Evolutionary conservation across 2,329 filamentous ascomycete genomes (phyloP), one percentile per base, ranked within the genome.

Genomic region (Gliomastix tumulicola): DNA sequence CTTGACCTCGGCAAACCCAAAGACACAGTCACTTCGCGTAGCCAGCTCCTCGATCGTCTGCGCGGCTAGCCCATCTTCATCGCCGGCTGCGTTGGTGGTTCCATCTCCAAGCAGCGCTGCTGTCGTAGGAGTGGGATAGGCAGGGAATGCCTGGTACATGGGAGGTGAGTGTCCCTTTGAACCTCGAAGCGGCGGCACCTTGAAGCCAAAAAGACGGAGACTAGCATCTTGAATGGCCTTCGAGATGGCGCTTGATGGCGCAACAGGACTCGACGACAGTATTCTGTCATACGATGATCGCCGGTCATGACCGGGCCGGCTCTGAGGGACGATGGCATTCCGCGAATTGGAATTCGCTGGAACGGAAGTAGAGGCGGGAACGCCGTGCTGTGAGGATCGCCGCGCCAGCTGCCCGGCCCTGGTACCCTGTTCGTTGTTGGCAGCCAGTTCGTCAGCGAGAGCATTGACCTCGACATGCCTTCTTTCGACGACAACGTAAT

Each of bases 1-100:
- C 61, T 98, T 98, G 54, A 98, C 90, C 62, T 98, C 90, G 6
- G 92, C 92, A 60, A 98, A 97, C 4, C 90, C 89, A 56, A 89
- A 98, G 4, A 98, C 89, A 32, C 96, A 92, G 57, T 98, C 89
- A 54, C 89, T 96, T 27, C 89, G 76, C 21, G 88, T 92, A 3
- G 92, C 92, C 45, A 87, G 83, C 49, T 97, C 89, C 57, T 98
- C 90, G 39, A 97, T 88, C 31, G 78, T 74, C 51, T 88, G 83
- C 3, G 90, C 79, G 28, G 85, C 80, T 44, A 76, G 78, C 13
- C 74, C 69, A 54, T 97, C 92, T 52, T 96, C 89, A 44, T 96
- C 88, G 15, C 49, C 54, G 16, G 79, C 63, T 4, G 74, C 71
- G 4, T 66, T 59, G 23, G 66, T 71, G 16, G 73, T 69, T 10